A percentile compares a stretch with the other conserved stretches of the same genome.
phyloP scores from a whole-genome alignment of 768 basidiomycete species.

The Agaricus sinodeliciosus region DNA sequence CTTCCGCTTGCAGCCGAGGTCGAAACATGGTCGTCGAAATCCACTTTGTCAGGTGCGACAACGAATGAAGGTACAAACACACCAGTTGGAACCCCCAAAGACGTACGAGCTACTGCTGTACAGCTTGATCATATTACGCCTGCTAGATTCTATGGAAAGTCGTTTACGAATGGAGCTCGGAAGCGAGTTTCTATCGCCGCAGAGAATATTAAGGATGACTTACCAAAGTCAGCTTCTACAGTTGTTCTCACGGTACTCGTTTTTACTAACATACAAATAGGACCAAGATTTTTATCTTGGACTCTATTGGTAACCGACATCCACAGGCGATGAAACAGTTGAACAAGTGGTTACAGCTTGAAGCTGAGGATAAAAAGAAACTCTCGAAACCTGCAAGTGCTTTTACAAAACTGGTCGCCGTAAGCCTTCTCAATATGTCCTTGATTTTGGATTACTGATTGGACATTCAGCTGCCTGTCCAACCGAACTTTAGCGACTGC shows the following conservation, averaged over 20 bases:
- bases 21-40: not conserved
- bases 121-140: slow-evolving; percentile 1
- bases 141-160: slow-evolving; percentile 3
- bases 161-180: not conserved
- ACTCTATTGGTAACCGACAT: slow-evolving; percentile 81
- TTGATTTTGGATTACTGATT: not conserved
- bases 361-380: slow-evolving; percentile 69
- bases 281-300: slow-evolving; percentile 81
- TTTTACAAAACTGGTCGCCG: slow-evolving; percentile 45
- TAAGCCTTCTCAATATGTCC: slow-evolving; percentile 21
- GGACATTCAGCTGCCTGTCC: slow-evolving; percentile 67
- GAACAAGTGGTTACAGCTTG: slow-evolving; percentile 58
- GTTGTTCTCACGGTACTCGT: no score
- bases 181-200: not conserved
- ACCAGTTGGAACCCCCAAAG: not conserved
- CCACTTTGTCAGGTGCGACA: not conserved
- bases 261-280: slow-evolving; percentile 26
- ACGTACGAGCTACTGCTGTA: not conserved
- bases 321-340: slow-evolving; percentile 56
- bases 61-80: not conserved
- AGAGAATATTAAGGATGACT: not conserved
- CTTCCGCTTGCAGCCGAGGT: slow-evolving; percentile 15
- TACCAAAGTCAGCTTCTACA: not conserved
- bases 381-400: slow-evolving; percentile 31
- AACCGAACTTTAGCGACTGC: slow-evolving; percentile 89